Base-by-base conservation (phyloP, 2,329 filamentous ascomycete genomes). In the Aspergillus arachidicola region DNA sequence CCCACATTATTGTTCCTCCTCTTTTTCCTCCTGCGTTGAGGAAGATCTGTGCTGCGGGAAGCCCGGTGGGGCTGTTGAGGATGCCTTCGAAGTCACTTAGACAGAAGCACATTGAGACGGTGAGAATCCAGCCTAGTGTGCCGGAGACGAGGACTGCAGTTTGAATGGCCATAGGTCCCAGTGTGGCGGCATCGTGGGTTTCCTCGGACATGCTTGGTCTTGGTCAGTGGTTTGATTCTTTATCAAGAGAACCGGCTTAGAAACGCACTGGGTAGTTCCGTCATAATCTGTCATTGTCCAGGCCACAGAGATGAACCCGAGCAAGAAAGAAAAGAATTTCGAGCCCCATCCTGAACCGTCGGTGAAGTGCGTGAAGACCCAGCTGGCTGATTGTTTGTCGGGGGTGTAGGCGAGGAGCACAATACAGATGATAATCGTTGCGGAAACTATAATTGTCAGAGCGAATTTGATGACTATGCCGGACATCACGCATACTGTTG, bases 261-360 rank as follows among this genome's bases (percentile, higher is more conserved):
- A n/a, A 56, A 76, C 81, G 73, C 76, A 85, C 83, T 89, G 87
- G 6, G 87, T 89, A 12, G 87, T 90, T 53, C 85, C 87, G 68
- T 89, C 87, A 71, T 89, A 89, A 71, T 89, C 87, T 6, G 87
- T 90, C 87, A 90, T 89, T n/a, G 86, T 88, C 75, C 76, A 80
- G 48, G 77, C 76, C 10, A 80, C 76, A 12, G 71, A 73, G 50
- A 80, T 78, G 57, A 79, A 85, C 61, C 85, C 86, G 7, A 89
- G 78, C 11, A 89, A 79, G 68, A 89, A 89, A 0, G 87, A 89
- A 66, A 89, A 89, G 3, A 81, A 79, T 66, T 83, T 85, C 26
- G 82, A 86, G 12, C 83, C 83, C 86, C 87, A 89, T 30, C 87
- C 87, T 11, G 87, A 89, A 56, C 85, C 85, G 70, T 89, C 85